Conservation (phyloP, 140 eudicot species). For the Anethum foeniculum region DNA sequence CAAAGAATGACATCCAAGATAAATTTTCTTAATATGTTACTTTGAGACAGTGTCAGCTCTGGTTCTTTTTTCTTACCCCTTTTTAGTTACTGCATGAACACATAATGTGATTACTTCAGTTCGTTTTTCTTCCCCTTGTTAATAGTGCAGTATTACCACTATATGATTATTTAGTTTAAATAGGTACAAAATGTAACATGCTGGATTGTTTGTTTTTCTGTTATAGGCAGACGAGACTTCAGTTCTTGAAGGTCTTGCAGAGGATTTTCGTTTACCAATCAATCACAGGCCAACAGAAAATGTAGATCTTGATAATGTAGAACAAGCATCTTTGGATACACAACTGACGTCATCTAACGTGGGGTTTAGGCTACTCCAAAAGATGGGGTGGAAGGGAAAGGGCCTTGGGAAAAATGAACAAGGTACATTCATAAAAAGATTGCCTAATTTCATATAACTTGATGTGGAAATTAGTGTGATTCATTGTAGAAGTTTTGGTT, state of each 20-base stretch:
- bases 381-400: constrained; percentile 99
- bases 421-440: constrained; percentile 37
- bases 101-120: not conserved
- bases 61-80: not conserved
- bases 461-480: not conserved
- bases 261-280: constrained; percentile 83
- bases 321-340: constrained; percentile 86
- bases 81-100: not conserved
- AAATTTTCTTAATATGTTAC: not conserved
- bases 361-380: constrained; percentile 89
- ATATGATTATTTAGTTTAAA: not conserved
- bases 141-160: not conserved
- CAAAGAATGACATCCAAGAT: not conserved
- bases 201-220: not conserved
- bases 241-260: constrained; percentile 59
- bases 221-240: constrained; percentile 46
- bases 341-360: constrained; percentile 74
- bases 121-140: not conserved
- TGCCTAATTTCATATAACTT: not conserved
- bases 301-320: constrained; percentile 81
- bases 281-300: constrained; percentile 81
- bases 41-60: not conserved
- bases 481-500: not conserved
- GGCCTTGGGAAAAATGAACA: constrained; percentile 98
- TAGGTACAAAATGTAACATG: not conserved